Percentiles rank a stretch among this genome's conserved stretches.
These are phyloP conservation scores for Mortierella sp. DNA, from an alignment of 371 early-diverging fungal genomes.

Conservation along the genomic window DNA sequence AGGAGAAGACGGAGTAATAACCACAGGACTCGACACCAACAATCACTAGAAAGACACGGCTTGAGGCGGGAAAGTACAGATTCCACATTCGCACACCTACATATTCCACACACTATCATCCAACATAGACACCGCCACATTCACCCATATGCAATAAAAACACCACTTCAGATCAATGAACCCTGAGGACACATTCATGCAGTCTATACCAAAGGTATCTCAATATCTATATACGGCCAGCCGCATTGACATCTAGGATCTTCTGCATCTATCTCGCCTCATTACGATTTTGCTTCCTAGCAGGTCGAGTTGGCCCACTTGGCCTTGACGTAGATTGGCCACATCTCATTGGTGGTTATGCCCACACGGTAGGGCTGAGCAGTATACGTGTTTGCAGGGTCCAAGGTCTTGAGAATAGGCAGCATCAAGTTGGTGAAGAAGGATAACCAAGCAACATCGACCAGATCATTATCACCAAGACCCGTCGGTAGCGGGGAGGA, in stretches of 20 bases:
- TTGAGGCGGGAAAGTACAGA: too few relatives aligned
- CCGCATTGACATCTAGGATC: background rate
- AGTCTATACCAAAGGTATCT: too few relatives aligned
- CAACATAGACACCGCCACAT: too few relatives aligned
- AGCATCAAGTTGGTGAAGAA: slow-evolving; percentile 46
- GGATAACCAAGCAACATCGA: slow-evolving; percentile 54
- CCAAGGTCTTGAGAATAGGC: slow-evolving; percentile 42
- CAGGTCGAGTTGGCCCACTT: slow-evolving; percentile 37
- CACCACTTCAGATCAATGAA: too few relatives aligned
- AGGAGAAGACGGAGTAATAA: slow-evolving; percentile 27
- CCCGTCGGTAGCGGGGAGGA: slow-evolving; percentile 42
- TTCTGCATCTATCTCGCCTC: background rate
- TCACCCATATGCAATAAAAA: too few relatives aligned
- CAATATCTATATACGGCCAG: background rate
- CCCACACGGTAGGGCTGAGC: slow-evolving; percentile 29
- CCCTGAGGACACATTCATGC: too few relatives aligned
- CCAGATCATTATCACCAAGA: slow-evolving; percentile 23
- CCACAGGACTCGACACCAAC: background rate
- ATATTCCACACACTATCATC: too few relatives aligned
- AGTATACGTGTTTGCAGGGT: slow-evolving; percentile 38
- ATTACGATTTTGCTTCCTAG: slow-evolving; percentile 3
- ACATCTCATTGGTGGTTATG: slow-evolving; percentile 53
- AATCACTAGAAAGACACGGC: background rate
- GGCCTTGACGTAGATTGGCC: slow-evolving; percentile 24
- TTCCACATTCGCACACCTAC: too few relatives aligned